These are phyloP conservation scores for Lactifluus volemus DNA, from an alignment of 768 basidiomycete species.

Conservation along the genomic window DNA sequence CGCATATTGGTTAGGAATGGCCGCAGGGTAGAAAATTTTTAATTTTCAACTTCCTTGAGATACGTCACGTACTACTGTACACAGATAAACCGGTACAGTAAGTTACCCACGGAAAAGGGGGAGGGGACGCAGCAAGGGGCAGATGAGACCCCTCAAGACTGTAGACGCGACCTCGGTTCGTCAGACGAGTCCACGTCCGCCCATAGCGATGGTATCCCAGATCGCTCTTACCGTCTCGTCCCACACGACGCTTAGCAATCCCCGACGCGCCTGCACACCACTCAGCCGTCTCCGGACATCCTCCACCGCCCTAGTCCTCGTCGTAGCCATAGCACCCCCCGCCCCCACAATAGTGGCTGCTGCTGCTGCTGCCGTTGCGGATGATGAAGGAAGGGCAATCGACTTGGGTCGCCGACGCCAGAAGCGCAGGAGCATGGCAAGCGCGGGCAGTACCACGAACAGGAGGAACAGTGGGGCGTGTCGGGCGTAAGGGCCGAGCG, in stretches of 20 bases:
- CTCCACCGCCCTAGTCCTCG: neutral
- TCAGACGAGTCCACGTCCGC: conserved; percentile 19
- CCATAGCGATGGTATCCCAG: conserved; percentile 18
- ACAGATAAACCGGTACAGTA: too few species aligned
- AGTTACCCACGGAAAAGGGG: too few species aligned
- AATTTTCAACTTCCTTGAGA: too few species aligned
- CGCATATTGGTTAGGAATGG: too few species aligned
- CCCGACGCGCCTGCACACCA: conserved; percentile 4
- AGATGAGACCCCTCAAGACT: too few species aligned
- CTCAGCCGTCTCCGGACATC: conserved; percentile 18
- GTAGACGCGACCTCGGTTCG: too few species aligned
- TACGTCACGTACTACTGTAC: too few species aligned
- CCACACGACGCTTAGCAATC: conserved; percentile 10
- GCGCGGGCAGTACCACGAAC: conserved; percentile 12
- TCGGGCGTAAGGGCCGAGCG: conserved; percentile 8
- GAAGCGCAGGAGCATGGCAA: conserved; percentile 11
- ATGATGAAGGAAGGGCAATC: neutral
- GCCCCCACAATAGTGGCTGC: neutral
- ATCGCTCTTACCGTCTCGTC: conserved; percentile 15
- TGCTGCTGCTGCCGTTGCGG: neutral
- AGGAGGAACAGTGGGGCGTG: conserved; percentile 12
- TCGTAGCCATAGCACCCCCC: neutral
- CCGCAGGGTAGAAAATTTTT: too few species aligned
- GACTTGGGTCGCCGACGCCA: conserved; percentile 1
- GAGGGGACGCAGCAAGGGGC: too few species aligned